A percentile compares a stretch with the other conserved stretches of the same genome.
phyloP scores from a whole-genome alignment of 2,329 filamentous ascomycete species.

The Rhytidhysteron rufulum region DNA sequence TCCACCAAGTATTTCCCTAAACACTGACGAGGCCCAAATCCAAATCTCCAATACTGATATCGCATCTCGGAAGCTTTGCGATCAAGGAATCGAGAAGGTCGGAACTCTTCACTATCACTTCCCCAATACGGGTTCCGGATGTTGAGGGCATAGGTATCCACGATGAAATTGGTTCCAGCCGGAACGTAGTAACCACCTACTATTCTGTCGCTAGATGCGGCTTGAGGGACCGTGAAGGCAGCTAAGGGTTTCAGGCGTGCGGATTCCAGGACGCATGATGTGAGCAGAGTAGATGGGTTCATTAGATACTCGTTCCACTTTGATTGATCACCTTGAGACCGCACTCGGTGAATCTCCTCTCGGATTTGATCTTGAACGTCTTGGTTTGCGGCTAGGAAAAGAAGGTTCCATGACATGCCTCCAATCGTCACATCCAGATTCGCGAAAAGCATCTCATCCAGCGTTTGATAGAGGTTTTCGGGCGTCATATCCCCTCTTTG shows the following conservation, averaged over 20 bases:
- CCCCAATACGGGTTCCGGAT: slow-evolving; percentile 37
- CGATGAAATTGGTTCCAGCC: slow-evolving; percentile 35
- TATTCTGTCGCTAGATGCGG: slow-evolving; percentile 26
- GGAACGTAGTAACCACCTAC: slow-evolving; percentile 24
- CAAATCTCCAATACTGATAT: slow-evolving; percentile 41
- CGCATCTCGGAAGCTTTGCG: slow-evolving; percentile 15
- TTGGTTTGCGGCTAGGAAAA: slow-evolving; percentile 35
- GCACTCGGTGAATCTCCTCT: slow-evolving; percentile 13
- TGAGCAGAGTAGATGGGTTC: slow-evolving; percentile 5
- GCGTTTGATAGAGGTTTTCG: slow-evolving; percentile 35
- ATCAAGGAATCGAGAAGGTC: slow-evolving; percentile 16
- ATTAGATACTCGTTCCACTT: slow-evolving; percentile 23
- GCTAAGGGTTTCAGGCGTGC: slow-evolving; percentile 34
- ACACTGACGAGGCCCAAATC: slow-evolving; percentile 41
- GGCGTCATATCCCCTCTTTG: slow-evolving; percentile 16
- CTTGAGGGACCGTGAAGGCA: slow-evolving; percentile 38
- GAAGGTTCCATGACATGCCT: slow-evolving; percentile 38
- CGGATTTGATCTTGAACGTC: slow-evolving; percentile 25
- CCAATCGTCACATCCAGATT: slow-evolving; percentile 45
- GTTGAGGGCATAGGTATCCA: slow-evolving; percentile 43
- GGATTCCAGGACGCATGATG: slow-evolving; percentile 36
- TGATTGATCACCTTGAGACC: slow-evolving; percentile 2
- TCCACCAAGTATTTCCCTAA: slow-evolving; percentile 40
- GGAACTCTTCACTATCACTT: slow-evolving; percentile 26
- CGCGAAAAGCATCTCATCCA: slow-evolving; percentile 43